Base-by-base conservation (phyloP, 2,329 filamentous ascomycete species). In the Graphium sp. region DNA sequence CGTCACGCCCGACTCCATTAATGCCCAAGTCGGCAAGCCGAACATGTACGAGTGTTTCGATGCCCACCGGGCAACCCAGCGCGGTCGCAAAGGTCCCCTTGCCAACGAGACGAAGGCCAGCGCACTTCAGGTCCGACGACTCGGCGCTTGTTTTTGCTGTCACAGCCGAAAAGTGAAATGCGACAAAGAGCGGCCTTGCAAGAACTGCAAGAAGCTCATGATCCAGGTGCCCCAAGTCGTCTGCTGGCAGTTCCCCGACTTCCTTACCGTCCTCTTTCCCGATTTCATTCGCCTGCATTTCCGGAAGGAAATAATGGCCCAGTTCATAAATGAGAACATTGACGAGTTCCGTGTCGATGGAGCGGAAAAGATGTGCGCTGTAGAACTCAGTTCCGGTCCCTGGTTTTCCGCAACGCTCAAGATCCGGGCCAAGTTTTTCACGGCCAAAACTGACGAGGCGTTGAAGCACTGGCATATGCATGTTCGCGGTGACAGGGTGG, bases 191-290 rank as follows among this genome's bases (percentile, higher is more conserved):
- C 50, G 65, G 25, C 63, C 66, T 0, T 71, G 66, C 46, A 58
- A 57, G 43, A 67, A 60, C 47, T 71, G 66, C 51, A 56, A 53
- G 37, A 64, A 65, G 44, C 53, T 69, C 30, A 53, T 55, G 30
- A 42, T 51, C 2, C 47, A 55, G 28, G 51, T 67, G 10, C 64
- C 65, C 2, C 60, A 66, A 38, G 56, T 63, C 13, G 52, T 71
- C 15, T 71, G 66, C 47, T 70, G 66, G 66, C 62, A 64, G 41
- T 70, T 71, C 34, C 52, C 56, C 22, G 64, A 70, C 40, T 71
- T 71, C 34, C 35, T 62, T 6, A 49, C 52, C 0, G 51, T 61
- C 3, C 39, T 71, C 16, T 69, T 70, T 32, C 66, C 66, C 5
- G 48, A 49, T 7, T 58, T 67, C 32, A 57, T 69, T 20, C 52